Base-by-base conservation (phyloP, 176 grass and related monocot genomes). In the Typha latifolia region DNA sequence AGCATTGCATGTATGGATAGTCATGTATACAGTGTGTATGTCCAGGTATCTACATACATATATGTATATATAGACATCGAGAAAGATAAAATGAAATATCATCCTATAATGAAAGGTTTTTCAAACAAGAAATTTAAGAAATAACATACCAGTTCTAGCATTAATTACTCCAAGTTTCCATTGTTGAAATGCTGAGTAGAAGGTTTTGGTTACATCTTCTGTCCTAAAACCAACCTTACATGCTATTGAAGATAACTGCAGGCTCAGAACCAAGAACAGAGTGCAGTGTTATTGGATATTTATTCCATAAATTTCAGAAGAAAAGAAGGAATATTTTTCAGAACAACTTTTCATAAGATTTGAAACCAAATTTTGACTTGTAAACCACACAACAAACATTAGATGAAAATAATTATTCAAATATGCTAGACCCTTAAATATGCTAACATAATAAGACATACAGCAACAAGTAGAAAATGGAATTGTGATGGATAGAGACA, bases 241-340 rank as follows among this genome's bases (percentile, higher is more conserved):
- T 63, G 89, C 84, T 87, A 73, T 93, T 87, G 95, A 94, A 90
- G 78, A 94, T 73, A 69, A 84, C 32, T 82, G 87, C 95, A 90
- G 95, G 70, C 78, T 76, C 75, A 75, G 71, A 81, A 69, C 49
- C 51, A 64, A 49, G 50, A 20, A 72, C 63, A 75, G 77, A 86
- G 79, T 71, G 72, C 18, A 61, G 37, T 32, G 76, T 18, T 55
- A 69, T 74, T 82, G 68, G 75, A 82, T 67, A 76, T 73, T 50
- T 65, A 69, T n/a, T 68, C 47, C 64, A 73, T 56, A 14, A 62
- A 69, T 66, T 67, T 24, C 19, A 71, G 66, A 79, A 32, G 69
- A 64, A 74, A 70, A 83, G 62, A 32, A 37, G 19, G 5, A 69
- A 77, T 49, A 23, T 48, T 72, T 31, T 23, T n/a, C 16, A 48